Conservation (phyloP, 352 stramenopile species). For the Globisporangium spinosum region DNA sequence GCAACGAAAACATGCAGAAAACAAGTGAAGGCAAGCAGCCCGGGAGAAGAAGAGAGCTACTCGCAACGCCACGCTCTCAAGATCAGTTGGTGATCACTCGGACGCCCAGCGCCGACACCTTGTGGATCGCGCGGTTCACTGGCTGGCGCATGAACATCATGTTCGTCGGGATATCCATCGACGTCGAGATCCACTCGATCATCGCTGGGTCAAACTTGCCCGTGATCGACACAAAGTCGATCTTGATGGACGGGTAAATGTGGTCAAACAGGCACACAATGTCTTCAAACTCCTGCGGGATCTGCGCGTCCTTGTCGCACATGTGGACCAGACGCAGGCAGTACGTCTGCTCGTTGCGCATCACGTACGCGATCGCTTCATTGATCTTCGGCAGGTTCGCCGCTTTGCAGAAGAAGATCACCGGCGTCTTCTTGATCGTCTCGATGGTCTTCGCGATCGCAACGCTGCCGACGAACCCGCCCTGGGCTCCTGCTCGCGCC, state of each 20-base stretch:
- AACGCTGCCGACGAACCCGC: slow-evolving; percentile 32
- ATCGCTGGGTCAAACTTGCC: slow-evolving; percentile 55
- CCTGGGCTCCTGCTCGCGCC: slow-evolving; percentile 18
- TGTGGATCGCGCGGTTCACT: slow-evolving; percentile 50
- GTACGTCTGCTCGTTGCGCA: slow-evolving; percentile 86
- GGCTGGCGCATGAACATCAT: slow-evolving; percentile 88
- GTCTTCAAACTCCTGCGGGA: slow-evolving; percentile 29
- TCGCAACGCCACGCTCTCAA: not conserved
- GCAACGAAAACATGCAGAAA: not conserved
- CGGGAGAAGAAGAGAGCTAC: too few relatives aligned
- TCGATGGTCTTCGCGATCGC: slow-evolving; percentile 72
- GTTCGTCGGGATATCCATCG: slow-evolving; percentile 66
- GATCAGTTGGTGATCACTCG: slow-evolving; percentile 64
- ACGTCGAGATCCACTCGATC: slow-evolving; percentile 64
- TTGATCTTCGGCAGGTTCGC: slow-evolving; percentile 89
- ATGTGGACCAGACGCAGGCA: slow-evolving; percentile 86
- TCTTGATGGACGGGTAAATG: slow-evolving; percentile 85
- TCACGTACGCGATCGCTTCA: slow-evolving; percentile 89
- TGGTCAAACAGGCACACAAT: slow-evolving; percentile 65
- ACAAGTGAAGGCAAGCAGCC: not conserved
- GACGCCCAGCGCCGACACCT: slow-evolving; percentile 62
- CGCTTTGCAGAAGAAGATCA: slow-evolving; percentile 90
- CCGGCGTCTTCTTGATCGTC: slow-evolving; percentile 70
- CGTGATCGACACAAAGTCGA: slow-evolving; percentile 64
- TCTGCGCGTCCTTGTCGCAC: slow-evolving; percentile 22